Conservation (phyloP, 108 stramenopile species). For the Cyclotella kingstonii region DNA sequence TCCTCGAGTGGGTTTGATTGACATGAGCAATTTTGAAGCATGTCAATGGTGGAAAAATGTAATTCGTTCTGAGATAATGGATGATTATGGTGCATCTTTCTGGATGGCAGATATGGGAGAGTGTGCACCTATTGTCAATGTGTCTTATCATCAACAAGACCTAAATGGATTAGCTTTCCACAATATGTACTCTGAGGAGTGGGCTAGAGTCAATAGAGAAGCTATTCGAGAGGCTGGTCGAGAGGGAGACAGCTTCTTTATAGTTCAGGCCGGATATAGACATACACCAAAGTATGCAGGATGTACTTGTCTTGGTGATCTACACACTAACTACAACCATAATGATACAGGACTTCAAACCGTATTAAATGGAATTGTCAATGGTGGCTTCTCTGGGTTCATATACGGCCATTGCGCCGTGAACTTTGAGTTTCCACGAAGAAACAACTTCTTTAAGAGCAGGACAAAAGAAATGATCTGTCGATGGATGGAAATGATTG, state of each 20-base stretch:
- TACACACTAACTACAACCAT: slow-evolving; percentile 30
- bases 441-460: slow-evolving; percentile 15
- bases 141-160: slow-evolving; percentile 6
- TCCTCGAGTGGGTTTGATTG: slow-evolving; percentile 27
- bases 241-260: slow-evolving; percentile 45
- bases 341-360: slow-evolving; percentile 28
- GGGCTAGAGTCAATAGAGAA: slow-evolving; percentile 47
- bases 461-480: slow-evolving; percentile 43
- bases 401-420: slow-evolving; percentile 48
- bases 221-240: slow-evolving; percentile 44
- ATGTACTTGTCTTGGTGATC: slow-evolving; percentile 39
- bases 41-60: slow-evolving; percentile 38
- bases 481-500: slow-evolving; percentile 57
- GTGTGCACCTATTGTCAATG: slow-evolving; percentile 37
- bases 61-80: slow-evolving; percentile 30
- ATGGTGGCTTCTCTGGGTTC: slow-evolving; percentile 50
- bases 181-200: slow-evolving; percentile 47
- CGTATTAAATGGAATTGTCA: slow-evolving; percentile 40
- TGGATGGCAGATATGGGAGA: slow-evolving; percentile 56
- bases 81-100: slow-evolving; percentile 34
- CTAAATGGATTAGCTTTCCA: slow-evolving; percentile 24
- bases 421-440: slow-evolving; percentile 29
- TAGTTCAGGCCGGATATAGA: slow-evolving; percentile 40
- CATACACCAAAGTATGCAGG: slow-evolving; percentile 35
- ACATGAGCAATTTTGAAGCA: slow-evolving; percentile 39